Evolutionary conservation across 2,329 filamentous ascomycete species (phyloP).

Genomic region (Podosphaera leucotricha): DNA sequence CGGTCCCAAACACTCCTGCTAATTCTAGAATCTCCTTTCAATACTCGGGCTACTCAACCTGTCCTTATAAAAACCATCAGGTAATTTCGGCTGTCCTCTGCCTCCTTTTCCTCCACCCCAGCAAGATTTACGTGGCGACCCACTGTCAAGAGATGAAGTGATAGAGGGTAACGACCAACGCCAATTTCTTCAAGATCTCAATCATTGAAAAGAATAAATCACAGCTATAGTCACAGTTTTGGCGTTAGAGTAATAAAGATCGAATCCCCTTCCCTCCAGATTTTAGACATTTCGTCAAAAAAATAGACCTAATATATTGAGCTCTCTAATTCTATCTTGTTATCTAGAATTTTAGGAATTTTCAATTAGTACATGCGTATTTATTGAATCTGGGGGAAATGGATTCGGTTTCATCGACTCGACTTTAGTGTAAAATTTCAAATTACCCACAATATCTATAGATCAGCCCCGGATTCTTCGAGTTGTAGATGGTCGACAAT

Average conservation of each 20-base stretch:
- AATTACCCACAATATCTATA: neutral
- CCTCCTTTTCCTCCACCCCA: too few relatives aligned
- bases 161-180: too few relatives aligned
- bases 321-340: neutral
- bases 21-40: too few relatives aligned
- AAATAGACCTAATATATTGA: neutral
- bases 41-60: too few relatives aligned
- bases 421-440: neutral
- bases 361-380: neutral
- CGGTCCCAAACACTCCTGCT: too few relatives aligned
- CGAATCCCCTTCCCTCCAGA: neutral
- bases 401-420: neutral
- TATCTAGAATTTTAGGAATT: neutral
- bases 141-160: too few relatives aligned
- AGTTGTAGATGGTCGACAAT: neutral
- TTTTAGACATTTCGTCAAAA: neutral
- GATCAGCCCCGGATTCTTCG: neutral
- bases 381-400: slow-evolving; percentile 1
- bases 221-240: neutral
- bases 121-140: too few relatives aligned
- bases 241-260: neutral
- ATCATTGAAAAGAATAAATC: neutral
- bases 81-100: too few relatives aligned
- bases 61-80: too few relatives aligned
- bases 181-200: too few relatives aligned